Evolutionary conservation across 495 filamentous ascomycete genomes (phyloP).

Genomic region (Beverwykella pulmonaria): DNA sequence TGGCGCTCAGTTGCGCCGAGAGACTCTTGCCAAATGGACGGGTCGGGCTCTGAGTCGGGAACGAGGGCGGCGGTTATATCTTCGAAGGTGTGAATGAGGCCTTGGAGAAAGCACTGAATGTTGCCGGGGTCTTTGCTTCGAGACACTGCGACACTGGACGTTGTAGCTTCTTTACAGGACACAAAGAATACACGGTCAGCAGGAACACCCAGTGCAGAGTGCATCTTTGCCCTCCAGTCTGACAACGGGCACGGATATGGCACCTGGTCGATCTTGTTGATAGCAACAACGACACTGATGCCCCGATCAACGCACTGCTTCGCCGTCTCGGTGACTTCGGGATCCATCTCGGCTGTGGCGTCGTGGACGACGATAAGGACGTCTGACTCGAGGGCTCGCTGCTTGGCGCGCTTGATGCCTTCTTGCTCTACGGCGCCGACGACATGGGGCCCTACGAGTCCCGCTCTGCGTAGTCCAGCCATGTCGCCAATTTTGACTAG

Average conservation of each 20-base stretch:
- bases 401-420: slow-evolving; percentile 84
- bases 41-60: slow-evolving; percentile 46
- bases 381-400: slow-evolving; percentile 79
- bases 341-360: slow-evolving; percentile 51
- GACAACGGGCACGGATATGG: slow-evolving; percentile 34
- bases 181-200: slow-evolving; percentile 60
- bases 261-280: slow-evolving; percentile 82
- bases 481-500: slow-evolving; percentile 89
- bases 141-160: slow-evolving; percentile 2
- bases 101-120: slow-evolving; percentile 68
- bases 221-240: slow-evolving; percentile 36
- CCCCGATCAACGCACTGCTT: slow-evolving; percentile 58
- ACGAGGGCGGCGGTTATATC: slow-evolving; percentile 66
- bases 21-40: slow-evolving; percentile 74
- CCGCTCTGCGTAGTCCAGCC: slow-evolving; percentile 69
- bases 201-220: slow-evolving; percentile 41
- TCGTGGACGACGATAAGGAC: slow-evolving; percentile 73
- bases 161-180: slow-evolving; percentile 61
- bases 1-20: slow-evolving; percentile 90
- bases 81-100: slow-evolving; percentile 68
- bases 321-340: slow-evolving; percentile 61
- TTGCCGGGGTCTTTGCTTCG: slow-evolving; percentile 58
- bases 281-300: slow-evolving; percentile 66
- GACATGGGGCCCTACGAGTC: slow-evolving; percentile 19
- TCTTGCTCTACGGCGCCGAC: slow-evolving; percentile 82